A percentile compares a stretch with the other conserved stretches of the same genome.
These are phyloP conservation scores for Candida taoyuanica DNA, from an alignment of 805 yeast species.

Conservation along the genomic window DNA sequence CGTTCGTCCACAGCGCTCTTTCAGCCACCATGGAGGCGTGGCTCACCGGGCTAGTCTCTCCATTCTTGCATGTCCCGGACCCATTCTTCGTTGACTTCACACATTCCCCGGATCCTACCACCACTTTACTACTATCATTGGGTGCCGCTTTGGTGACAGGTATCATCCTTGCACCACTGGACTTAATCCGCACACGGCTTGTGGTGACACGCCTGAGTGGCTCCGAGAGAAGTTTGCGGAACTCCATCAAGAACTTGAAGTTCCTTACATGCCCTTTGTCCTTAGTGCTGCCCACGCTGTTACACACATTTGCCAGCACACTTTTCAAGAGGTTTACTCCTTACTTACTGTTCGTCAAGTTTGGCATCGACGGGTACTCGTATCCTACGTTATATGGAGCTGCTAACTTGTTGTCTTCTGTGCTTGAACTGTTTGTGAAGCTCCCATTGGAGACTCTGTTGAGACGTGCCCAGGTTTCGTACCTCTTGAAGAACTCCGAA, in stretches of 20 bases:
- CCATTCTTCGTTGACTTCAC: constrained; percentile 80
- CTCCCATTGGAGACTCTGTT: constrained; percentile 85
- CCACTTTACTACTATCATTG: constrained; percentile 63
- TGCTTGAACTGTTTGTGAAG: constrained; percentile 65
- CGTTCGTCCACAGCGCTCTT: constrained; percentile 72
- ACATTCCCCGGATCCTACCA: constrained; percentile 71
- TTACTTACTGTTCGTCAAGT: constrained; percentile 49
- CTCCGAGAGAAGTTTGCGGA: constrained; percentile 63
- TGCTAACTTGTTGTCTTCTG: constrained; percentile 54
- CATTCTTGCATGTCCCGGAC: constrained; percentile 78
- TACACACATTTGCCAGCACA: constrained; percentile 58
- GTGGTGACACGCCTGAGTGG: constrained; percentile 60
- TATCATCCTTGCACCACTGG: constrained; percentile 71
- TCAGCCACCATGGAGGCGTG: constrained; percentile 81
- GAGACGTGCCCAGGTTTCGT: constrained; percentile 76
- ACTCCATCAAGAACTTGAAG: constrained; percentile 51
- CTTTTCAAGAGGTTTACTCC: constrained; percentile 65
- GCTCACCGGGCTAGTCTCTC: constrained; percentile 85
- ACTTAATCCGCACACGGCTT: constrained; percentile 71
- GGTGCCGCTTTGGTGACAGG: constrained; percentile 72
- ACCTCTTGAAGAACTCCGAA: constrained; percentile 38
- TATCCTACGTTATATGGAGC: constrained; percentile 58
- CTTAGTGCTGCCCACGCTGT: constrained; percentile 61
- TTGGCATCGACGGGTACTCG: constrained; percentile 62
- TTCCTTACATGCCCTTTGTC: constrained; percentile 51